These are phyloP conservation scores for Colletotrichum phormii DNA, from an alignment of 2,329 filamentous ascomycete genomes.

Conservation along the genomic window DNA sequence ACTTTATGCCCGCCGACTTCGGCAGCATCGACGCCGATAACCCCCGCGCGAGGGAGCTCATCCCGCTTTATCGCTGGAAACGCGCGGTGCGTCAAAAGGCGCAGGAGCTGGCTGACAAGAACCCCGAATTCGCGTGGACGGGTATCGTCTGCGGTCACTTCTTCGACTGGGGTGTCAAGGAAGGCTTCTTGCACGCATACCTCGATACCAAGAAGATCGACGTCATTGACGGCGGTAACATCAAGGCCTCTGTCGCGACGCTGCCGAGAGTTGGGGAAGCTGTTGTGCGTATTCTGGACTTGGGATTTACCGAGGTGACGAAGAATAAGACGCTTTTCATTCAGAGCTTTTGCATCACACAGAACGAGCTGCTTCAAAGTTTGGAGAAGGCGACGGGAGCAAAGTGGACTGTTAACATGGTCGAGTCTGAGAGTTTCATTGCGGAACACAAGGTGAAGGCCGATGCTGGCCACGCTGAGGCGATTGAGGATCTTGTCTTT, in stretches of 20 bases:
- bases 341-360: conserved; percentile 54
- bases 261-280: conserved; percentile 48
- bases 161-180: conserved; percentile 54
- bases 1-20: conserved; percentile 55
- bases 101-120: conserved; percentile 41
- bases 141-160: conserved; percentile 53
- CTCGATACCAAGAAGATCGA: conserved; percentile 44
- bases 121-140: conserved; percentile 48
- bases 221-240: conserved; percentile 48
- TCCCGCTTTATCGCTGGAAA: conserved; percentile 51
- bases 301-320: conserved; percentile 41
- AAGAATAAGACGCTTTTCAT: conserved; percentile 50
- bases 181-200: conserved; percentile 51
- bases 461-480: conserved; percentile 50
- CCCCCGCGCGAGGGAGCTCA: conserved; percentile 47
- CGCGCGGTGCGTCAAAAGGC: conserved; percentile 46
- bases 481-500: conserved; percentile 61
- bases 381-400: conserved; percentile 47
- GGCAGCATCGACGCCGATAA: conserved; percentile 53
- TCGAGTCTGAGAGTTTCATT: conserved; percentile 55
- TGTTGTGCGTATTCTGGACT: conserved; percentile 46
- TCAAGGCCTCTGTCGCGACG: conserved; percentile 49
- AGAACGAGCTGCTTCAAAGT: conserved; percentile 48
- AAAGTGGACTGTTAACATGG: conserved; percentile 45
- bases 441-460: conserved; percentile 49